These are phyloP conservation scores for Quercus dentata DNA, from an alignment of 306 rosid species.

Conservation along the genomic window DNA sequence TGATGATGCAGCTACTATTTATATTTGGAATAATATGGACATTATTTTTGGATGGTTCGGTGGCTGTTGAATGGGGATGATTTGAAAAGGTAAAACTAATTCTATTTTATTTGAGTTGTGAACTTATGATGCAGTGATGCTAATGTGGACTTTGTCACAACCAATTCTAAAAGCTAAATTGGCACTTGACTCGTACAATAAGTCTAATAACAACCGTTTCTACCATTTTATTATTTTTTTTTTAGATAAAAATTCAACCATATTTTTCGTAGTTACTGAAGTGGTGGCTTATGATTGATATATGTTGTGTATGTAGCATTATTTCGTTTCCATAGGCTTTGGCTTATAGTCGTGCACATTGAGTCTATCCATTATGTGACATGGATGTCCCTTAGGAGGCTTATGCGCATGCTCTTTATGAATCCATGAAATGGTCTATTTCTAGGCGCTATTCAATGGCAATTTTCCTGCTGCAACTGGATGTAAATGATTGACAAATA, in stretches of 20 bases:
- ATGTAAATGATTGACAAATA: not conserved
- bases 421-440: not conserved
- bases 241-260: too few relatives aligned
- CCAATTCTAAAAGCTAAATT: too few relatives aligned
- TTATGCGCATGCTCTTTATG: not conserved
- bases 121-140: not conserved
- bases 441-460: not conserved
- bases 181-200: too few relatives aligned
- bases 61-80: not conserved
- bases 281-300: too few relatives aligned
- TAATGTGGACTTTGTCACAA: too few relatives aligned
- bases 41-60: not conserved
- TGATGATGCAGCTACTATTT: too few relatives aligned
- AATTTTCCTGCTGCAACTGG: not conserved
- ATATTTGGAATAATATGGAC: too few relatives aligned
- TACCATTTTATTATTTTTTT: too few relatives aligned
- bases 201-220: too few relatives aligned
- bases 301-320: too few relatives aligned
- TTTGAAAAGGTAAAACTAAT: constrained; percentile 1
- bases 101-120: not conserved
- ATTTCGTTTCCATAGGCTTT: too few relatives aligned
- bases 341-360: not conserved
- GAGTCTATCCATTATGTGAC: not conserved
- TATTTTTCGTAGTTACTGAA: too few relatives aligned
- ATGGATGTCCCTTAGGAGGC: not conserved